These are phyloP conservation scores for Fusarium palustre DNA, from an alignment of 2,329 filamentous ascomycete genomes.

Conservation along the genomic window DNA sequence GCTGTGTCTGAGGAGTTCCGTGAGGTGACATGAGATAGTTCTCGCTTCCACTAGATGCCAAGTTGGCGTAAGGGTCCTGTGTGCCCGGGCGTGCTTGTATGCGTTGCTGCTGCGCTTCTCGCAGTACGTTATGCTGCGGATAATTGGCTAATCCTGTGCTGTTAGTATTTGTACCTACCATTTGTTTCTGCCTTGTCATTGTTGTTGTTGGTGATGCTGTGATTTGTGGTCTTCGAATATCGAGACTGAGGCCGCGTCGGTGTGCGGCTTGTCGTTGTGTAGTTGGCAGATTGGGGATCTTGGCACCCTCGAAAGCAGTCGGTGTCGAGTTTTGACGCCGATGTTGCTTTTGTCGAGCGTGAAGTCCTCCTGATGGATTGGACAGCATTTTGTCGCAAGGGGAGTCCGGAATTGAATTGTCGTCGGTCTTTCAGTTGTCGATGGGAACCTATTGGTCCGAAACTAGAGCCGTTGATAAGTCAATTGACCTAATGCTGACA, in stretches of 20 bases:
- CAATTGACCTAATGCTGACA: not conserved
- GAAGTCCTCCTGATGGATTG: conserved; percentile 78
- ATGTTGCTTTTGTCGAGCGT: conserved; percentile 69
- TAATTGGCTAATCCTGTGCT: conserved; percentile 65
- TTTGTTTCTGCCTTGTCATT: conserved; percentile 50
- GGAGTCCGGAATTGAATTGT: conserved; percentile 72
- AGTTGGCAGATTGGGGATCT: conserved; percentile 71
- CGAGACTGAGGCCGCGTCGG: conserved; percentile 86
- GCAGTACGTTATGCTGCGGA: conserved; percentile 80
- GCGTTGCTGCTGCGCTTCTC: conserved; percentile 91
- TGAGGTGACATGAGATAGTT: conserved; percentile 69
- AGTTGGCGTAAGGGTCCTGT: conserved; percentile 50
- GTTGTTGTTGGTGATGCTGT: conserved; percentile 44
- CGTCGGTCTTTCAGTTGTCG: conserved; percentile 47
- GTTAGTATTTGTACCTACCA: conserved; percentile 68
- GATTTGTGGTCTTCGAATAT: conserved; percentile 72
- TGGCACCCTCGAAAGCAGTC: conserved; percentile 79
- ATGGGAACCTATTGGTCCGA: conserved; percentile 61
- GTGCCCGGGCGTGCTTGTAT: conserved; percentile 79
- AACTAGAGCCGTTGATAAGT: conserved; percentile 48
- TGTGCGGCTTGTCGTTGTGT: conserved; percentile 66
- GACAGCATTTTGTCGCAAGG: conserved; percentile 82
- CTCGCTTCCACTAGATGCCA: conserved; percentile 58
- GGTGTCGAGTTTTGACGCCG: conserved; percentile 90
- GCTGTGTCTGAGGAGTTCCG: conserved; percentile 65